A percentile compares a stretch with the other conserved stretches of the same genome.
These are phyloP conservation scores for Talaromyces albobiverticillius DNA, from an alignment of 2,329 filamentous ascomycete species.

Conservation along the genomic window DNA sequence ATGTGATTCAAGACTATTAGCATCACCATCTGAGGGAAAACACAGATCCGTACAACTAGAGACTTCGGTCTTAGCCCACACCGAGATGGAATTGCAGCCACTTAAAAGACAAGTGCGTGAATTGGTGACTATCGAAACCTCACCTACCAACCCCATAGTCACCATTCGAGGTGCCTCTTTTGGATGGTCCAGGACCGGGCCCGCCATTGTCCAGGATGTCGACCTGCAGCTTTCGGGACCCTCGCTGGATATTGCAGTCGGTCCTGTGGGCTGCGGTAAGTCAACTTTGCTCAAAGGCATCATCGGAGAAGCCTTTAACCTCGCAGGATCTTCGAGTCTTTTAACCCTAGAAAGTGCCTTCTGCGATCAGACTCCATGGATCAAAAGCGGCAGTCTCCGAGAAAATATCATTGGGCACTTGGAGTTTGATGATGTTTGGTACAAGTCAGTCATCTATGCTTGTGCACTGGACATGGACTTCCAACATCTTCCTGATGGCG, in stretches of 20 bases:
- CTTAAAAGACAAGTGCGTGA: background rate
- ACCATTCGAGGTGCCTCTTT: slow-evolving; percentile 6
- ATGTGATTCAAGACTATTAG: background rate
- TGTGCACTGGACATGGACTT: slow-evolving; percentile 37
- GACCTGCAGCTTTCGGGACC: background rate
- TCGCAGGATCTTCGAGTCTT: background rate
- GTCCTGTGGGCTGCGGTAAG: slow-evolving; percentile 3
- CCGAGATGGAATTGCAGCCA: slow-evolving; percentile 2
- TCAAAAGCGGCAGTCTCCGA: slow-evolving; percentile 27
- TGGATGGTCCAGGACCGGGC: background rate
- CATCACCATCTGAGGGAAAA: background rate
- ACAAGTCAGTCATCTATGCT: slow-evolving; percentile 22
- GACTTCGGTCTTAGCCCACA: background rate
- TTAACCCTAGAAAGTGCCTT: slow-evolving; percentile 28
- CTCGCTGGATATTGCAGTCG: background rate
- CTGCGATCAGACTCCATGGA: slow-evolving; percentile 34
- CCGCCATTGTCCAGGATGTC: background rate
- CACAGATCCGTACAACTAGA: background rate
- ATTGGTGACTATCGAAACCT: background rate
- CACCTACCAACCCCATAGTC: background rate
- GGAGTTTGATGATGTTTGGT: slow-evolving; percentile 27
- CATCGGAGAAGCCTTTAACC: background rate
- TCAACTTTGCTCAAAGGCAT: background rate
- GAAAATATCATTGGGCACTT: slow-evolving; percentile 27
- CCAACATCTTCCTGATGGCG: slow-evolving; percentile 35